Evolutionary conservation across 768 basidiomycete species (phyloP).

Genomic region (Xerocomus potaroensis): DNA sequence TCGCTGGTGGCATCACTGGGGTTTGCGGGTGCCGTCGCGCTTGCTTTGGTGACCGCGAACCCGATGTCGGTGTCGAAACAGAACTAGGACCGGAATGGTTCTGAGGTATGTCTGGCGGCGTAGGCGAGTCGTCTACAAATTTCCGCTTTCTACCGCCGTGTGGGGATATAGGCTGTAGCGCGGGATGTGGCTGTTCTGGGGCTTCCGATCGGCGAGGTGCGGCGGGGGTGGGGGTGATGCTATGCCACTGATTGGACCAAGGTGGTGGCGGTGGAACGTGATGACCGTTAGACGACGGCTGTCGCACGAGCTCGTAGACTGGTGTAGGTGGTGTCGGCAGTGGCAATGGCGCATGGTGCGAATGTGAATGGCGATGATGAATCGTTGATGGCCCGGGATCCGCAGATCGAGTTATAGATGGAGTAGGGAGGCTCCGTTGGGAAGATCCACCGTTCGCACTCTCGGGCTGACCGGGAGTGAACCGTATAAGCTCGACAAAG

Average conservation of each 20-base stretch:
- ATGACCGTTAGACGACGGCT: conserved; percentile 31
- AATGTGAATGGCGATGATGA: conserved; percentile 28
- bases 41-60: conserved; percentile 31
- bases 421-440: conserved; percentile 13
- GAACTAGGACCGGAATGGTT: conserved; percentile 11
- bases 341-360: conserved; percentile 29
- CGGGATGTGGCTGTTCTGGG: conserved; percentile 15
- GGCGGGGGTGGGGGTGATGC: conserved; percentile 5
- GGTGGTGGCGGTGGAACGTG: conserved; percentile 34
- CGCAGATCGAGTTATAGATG: conserved; percentile 18
- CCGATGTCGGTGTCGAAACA: conserved; percentile 10
- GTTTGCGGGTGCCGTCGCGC: conserved; percentile 33
- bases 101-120: conserved; percentile 17
- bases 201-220: conserved; percentile 23
- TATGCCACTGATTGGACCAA: conserved; percentile 33
- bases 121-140: conserved; percentile 32
- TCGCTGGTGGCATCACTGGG: conserved; percentile 24
- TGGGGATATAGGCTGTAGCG: conserved; percentile 22
- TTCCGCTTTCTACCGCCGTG: conserved; percentile 34
- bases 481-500: conserved; percentile 67
- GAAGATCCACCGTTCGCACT: conserved; percentile 13
- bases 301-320: conserved; percentile 30
- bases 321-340: conserved; percentile 33
- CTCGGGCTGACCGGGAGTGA: conserved; percentile 33
- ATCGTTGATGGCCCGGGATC: conserved; percentile 29